Percentiles rank a stretch among this genome's conserved stretches.
These are phyloP conservation scores for Candida sanyaensis DNA, from an alignment of 1,139 yeast species.

Conservation along the genomic window DNA sequence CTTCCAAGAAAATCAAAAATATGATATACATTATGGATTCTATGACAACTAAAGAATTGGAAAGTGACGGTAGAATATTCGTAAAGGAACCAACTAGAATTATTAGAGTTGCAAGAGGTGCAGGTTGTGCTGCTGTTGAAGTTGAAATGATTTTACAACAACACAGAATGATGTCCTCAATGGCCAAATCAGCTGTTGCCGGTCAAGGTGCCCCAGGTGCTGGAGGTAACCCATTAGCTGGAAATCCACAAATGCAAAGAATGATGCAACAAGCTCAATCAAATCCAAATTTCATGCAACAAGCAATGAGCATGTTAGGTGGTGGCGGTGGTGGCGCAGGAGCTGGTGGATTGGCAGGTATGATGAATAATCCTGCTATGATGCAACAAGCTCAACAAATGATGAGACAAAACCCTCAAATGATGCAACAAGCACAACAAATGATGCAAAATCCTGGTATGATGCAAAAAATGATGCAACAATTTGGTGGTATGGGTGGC, in stretches of 20 bases:
- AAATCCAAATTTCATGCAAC: constrained; percentile 56
- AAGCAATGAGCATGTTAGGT: constrained; percentile 59
- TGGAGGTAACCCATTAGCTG: constrained; percentile 31
- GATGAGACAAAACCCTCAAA: constrained; percentile 72
- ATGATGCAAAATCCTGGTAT: constrained; percentile 57
- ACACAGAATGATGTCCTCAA: constrained; percentile 91
- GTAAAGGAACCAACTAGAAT: constrained; percentile 82
- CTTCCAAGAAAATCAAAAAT: constrained; percentile 75
- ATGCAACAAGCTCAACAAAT: constrained; percentile 52
- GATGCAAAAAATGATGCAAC: constrained; percentile 80
- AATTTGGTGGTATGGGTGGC: constrained; percentile 48
- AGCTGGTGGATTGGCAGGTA: constrained; percentile 53
- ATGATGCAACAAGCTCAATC: constrained; percentile 54
- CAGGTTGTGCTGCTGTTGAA: constrained; percentile 91
- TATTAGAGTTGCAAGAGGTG: constrained; percentile 91
- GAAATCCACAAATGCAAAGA: constrained; percentile 38
- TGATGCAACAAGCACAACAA: constrained; percentile 63
- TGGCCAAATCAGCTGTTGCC: constrained; percentile 77
- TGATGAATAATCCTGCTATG: constrained; percentile 51
- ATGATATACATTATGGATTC: constrained; percentile 96
- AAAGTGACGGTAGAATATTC: constrained; percentile 85
- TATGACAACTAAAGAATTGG: constrained; percentile 91
- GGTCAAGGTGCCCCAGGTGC: constrained; percentile 49
- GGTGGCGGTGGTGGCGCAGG: constrained; percentile 54
- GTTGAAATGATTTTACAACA: constrained; percentile 92